Evolutionary conservation across 2,329 filamentous ascomycete species (phyloP), one percentile per base, ranked within the genome.

Genomic region (Ceratocystis alfenasii): DNA sequence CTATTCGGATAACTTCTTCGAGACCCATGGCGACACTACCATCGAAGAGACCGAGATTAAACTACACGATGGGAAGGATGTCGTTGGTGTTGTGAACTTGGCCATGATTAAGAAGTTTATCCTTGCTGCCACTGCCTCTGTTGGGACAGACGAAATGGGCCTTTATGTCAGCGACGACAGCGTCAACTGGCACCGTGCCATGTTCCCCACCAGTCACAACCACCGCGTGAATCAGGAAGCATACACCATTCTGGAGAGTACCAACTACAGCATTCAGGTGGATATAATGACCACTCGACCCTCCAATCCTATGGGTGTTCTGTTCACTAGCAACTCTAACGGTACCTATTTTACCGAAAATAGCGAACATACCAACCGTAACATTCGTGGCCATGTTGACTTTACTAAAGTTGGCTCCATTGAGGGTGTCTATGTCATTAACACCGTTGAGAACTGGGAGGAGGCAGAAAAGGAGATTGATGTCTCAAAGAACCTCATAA

Each of bases 251-350:
- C 81, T 99, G 50, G 93, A 97, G 76, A 94, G 92, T 72, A 97
- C 94, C 53, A 93, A 96, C 73, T 96, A 99, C 78, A 96, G 93
- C 78, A 91, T 99, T 71, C 93, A 97, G 76, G 86, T 99, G 65
- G 92, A 97, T 75, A 92, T 97, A 69, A 87, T 93, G 82, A 90
- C 87, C 1, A 79, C 79, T 48, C 79, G 78, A 57, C 81, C 81
- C 12, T 82, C 81, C 1, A 83, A 82, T 46, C 83, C 87, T 0
- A 93, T 96, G 83, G 95, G 94, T 44, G 86, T 88, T 10, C 80
- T 99, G 66, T 93, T 96, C 72, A 95, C 91, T 5, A 97, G 93
- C 73, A 99, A 99, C 74, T 97, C 92, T 41, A 95, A 97, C 73
- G 94, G 94, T 68, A 96, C 91, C 1, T 96, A 93, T 75, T 99